Base-by-base conservation (phyloP, 1,284 basidiomycete species). In the Boletus mariae region DNA sequence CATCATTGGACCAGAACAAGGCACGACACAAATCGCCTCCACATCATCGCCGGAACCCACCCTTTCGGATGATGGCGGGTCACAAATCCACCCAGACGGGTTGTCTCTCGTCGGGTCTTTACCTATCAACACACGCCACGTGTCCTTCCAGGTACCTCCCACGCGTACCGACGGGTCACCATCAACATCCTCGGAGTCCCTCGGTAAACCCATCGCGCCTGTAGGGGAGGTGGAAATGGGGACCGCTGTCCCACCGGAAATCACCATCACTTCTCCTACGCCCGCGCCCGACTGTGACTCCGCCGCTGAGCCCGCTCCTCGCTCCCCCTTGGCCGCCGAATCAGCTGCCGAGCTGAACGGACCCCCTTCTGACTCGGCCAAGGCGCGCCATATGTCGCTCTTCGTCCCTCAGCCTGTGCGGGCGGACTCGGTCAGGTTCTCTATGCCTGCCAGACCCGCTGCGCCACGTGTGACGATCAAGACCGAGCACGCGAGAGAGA, bases 381-480 rank as follows among this genome's bases (percentile, higher is more conserved):
- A 15, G 40, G 17, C 17, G 1, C 50, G 57, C 0, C 49, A 42
- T 4, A 20, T n/a, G 7, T 65, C 63, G 9, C 31, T 65, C 2
- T 49, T 54, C 20, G 28, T 2, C 10, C 48, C 56, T 0, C 63
- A 49, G 4, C 48, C 49, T 9, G 45, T 51, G 7, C 53, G 57
- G 4, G 13, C 37, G 25, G 45, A 63, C 32, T 7, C 38, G n/a
- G 44, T 4, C 8, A 47, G 65, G 34, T 55, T 61, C 44, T 63
- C 59, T 0, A 38, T 66, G n/a, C 57, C 65, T 11, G 32, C 11
- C 15, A 29, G 15, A 13, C 26, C 42, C 5, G 7, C 42, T 29
- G 6, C 15, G 26, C 26, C 42, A n/a, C 15, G 15, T 10, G 42
- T 11, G 26, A 28, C n/a, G 42, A 17, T 29, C 15, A 29, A 29